Evolutionary conservation across 805 yeast species (phyloP).

Genomic region (Myxozyma neglecta): DNA sequence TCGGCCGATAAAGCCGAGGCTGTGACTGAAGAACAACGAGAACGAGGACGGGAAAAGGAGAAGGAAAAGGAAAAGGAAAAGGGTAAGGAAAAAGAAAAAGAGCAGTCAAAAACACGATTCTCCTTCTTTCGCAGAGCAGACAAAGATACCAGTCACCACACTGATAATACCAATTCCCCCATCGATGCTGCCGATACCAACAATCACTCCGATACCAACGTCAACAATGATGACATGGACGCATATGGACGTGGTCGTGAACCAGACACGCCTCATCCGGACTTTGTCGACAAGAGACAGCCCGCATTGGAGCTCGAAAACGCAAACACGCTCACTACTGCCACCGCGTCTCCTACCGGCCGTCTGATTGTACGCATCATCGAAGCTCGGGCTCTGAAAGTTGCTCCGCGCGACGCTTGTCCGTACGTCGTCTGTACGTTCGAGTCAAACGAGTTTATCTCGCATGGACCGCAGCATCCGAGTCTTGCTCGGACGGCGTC

Average conservation of each 20-base stretch:
- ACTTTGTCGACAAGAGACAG: slow-evolving; percentile 23
- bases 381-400: slow-evolving; percentile 71
- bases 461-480: slow-evolving; percentile 62
- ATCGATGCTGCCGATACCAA: background rate
- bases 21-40: background rate
- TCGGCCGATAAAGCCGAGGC: background rate
- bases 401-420: slow-evolving; percentile 55
- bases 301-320: slow-evolving; percentile 16
- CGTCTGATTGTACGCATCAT: slow-evolving; percentile 76
- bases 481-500: background rate
- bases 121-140: slow-evolving; percentile 12
- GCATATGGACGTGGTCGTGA: background rate
- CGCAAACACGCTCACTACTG: slow-evolving; percentile 3
- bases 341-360: slow-evolving; percentile 62
- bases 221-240: background rate
- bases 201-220: background rate
- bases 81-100: background rate
- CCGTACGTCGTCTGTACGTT: slow-evolving; percentile 86
- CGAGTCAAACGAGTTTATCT: slow-evolving; percentile 86
- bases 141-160: no score
- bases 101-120: slow-evolving; percentile 13
- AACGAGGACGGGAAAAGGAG: background rate
- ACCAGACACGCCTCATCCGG: slow-evolving; percentile 24
- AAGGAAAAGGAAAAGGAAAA: background rate
- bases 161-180: no score